phyloP scores from a whole-genome alignment of 2,329 filamentous ascomycete species.

The Penicillium sp. region DNA sequence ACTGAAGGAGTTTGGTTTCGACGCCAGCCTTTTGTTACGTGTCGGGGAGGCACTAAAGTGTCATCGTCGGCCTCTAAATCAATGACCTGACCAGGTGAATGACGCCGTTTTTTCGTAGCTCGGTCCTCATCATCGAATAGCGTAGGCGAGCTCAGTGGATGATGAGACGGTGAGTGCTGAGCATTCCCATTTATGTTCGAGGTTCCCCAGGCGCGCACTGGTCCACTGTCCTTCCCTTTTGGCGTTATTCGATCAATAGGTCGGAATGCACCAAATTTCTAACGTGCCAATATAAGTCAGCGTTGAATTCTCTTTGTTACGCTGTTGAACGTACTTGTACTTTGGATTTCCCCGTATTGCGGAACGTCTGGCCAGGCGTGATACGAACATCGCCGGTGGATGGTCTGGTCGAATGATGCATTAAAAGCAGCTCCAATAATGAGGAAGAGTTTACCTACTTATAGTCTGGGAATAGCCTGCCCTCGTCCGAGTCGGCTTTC shows the following conservation, averaged over 20 bases:
- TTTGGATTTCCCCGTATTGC: slow-evolving; percentile 16
- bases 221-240: slow-evolving; percentile 26
- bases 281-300: slow-evolving; percentile 2
- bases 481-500: slow-evolving; percentile 18
- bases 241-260: slow-evolving; percentile 2
- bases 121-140: slow-evolving; percentile 19
- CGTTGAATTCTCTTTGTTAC: neutral
- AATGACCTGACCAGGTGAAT: slow-evolving; percentile 15
- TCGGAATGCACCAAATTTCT: neutral
- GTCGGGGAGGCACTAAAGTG: slow-evolving; percentile 6
- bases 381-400: slow-evolving; percentile 24
- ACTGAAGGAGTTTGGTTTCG: slow-evolving; percentile 19
- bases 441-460: slow-evolving; percentile 15
- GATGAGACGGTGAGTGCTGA: slow-evolving; percentile 1
- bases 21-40: neutral
- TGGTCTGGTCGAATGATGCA: slow-evolving; percentile 10
- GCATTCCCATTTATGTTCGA: slow-evolving; percentile 5
- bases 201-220: slow-evolving; percentile 27
- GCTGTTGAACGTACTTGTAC: slow-evolving; percentile 3
- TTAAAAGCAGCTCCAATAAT: neutral
- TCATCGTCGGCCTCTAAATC: slow-evolving; percentile 21
- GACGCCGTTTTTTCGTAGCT: slow-evolving; percentile 28
- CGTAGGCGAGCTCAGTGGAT: slow-evolving; percentile 14
- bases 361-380: slow-evolving; percentile 23
- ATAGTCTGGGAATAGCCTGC: slow-evolving; percentile 20